Base-by-base conservation (phyloP, 768 basidiomycete genomes). In the Rhodotorula babjevae region DNA sequence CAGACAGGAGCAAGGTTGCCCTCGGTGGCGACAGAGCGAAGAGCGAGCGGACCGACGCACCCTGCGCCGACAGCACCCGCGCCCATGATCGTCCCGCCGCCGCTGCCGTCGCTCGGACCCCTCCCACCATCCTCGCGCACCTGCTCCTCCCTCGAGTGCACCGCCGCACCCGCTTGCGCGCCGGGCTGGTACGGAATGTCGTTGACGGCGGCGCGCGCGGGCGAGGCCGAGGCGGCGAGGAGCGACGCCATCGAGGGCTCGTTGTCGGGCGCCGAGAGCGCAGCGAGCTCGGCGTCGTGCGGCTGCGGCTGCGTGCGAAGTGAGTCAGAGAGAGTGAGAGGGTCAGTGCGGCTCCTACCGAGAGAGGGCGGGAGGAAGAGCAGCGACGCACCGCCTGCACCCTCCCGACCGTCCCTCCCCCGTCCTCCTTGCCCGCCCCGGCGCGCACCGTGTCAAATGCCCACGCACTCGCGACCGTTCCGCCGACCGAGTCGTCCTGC, bases 381-480 rank as follows among this genome's bases (percentile, higher is more conserved):
- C 5, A 15, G 15, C 19, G 16, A 57, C 66, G 25, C 44, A 74
- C 69, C 2, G 40, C 44, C 42, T 42, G 42, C 14, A 74, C 42
- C 47, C 16, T 71, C 27, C 47, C 71, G 31, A 44, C 46, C 57
- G 55, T 61, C 44, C 25, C 50, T 25, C 63, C 66, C 9, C 36
- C 36, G 36, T 36, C 36, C 33, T 21, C 49, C 53, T 69, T 68
- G 2, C 71, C 23, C 50, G 50, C 82, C 44, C 82, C 82, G 70
- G 84, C 88, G 44, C 78, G 69, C 76, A 93, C 83, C 4, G 92
- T 94, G 77, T 93, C 93, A 80, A 98, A 98, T 80, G 90, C 92
- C 96, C 95, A 98, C 73, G 93, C 93, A 78, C 90, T 93, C 79
- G 87, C 86, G 82, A 95, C 85, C 3, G 93, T 92, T 58, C 85